Conservation (phyloP, 2,329 filamentous ascomycete species). For the Penicillium sp. region DNA sequence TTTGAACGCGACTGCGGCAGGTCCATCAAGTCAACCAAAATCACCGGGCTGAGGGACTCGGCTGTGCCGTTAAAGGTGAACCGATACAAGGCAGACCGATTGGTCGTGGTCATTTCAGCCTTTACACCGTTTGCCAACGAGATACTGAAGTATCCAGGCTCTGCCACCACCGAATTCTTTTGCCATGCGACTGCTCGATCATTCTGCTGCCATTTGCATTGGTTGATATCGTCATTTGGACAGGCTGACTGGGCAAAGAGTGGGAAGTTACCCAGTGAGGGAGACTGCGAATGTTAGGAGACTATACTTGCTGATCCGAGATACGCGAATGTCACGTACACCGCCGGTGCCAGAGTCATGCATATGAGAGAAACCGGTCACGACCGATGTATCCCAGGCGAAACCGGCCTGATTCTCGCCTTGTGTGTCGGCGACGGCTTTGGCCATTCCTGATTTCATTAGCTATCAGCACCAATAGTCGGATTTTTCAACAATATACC, state of each 20-base stretch:
- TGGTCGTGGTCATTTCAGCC: conserved; percentile 63
- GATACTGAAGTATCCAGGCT: conserved; percentile 62
- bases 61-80: conserved; percentile 52
- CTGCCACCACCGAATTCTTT: conserved; percentile 50
- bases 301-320: neutral
- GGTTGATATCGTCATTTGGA: conserved; percentile 55
- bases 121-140: conserved; percentile 54
- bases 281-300: conserved; percentile 28
- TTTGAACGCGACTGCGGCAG: conserved; percentile 58
- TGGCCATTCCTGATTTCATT: conserved; percentile 45
- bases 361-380: conserved; percentile 51
- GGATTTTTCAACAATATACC: conserved; percentile 27
- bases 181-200: conserved; percentile 48
- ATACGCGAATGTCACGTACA: conserved; percentile 22
- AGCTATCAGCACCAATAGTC: neutral
- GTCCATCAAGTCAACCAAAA: conserved; percentile 62
- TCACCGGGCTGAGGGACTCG: conserved; percentile 49
- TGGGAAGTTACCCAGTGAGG: conserved; percentile 68
- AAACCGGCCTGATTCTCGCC: conserved; percentile 55
- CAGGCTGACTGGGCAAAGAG: conserved; percentile 64
- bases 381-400: conserved; percentile 46
- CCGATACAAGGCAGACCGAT: conserved; percentile 61
- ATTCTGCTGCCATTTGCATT: conserved; percentile 56
- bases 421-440: conserved; percentile 52
- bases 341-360: conserved; percentile 52